These are phyloP conservation scores for Candida tallmaniae DNA, from an alignment of 805 yeast species.

Conservation along the genomic window DNA sequence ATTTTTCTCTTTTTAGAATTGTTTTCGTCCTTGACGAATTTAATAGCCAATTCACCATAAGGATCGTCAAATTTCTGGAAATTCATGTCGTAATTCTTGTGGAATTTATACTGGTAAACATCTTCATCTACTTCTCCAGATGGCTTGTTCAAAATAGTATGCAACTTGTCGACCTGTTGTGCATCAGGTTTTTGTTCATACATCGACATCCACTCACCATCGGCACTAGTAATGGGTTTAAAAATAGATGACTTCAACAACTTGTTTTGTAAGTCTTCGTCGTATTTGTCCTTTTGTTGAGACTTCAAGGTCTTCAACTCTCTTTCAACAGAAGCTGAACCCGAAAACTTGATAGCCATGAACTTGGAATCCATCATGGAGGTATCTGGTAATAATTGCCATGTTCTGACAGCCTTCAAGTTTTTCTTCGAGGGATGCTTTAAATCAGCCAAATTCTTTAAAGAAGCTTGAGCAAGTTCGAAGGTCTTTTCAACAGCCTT, in stretches of 20 bases:
- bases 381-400: conserved; percentile 86
- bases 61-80: conserved; percentile 42
- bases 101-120: conserved; percentile 48
- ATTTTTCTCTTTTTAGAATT: conserved; percentile 42
- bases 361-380: conserved; percentile 82
- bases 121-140: conserved; percentile 44
- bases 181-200: conserved; percentile 31
- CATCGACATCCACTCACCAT: conserved; percentile 72
- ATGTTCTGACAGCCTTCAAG: conserved; percentile 68
- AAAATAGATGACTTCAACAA: conserved; percentile 58
- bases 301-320: conserved; percentile 28
- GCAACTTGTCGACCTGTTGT: conserved; percentile 20
- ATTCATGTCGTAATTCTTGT: conserved; percentile 78
- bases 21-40: conserved; percentile 41
- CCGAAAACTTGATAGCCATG: conserved; percentile 57
- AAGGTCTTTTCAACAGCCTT: conserved; percentile 75
- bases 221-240: conserved; percentile 66
- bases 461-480: conserved; percentile 50
- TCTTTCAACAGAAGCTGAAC: conserved; percentile 47
- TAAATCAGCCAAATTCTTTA: conserved; percentile 41
- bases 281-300: conserved; percentile 23
- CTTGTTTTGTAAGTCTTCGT: conserved; percentile 29
- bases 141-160: conserved; percentile 32
- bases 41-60: conserved; percentile 64
- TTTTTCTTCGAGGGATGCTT: conserved; percentile 77